Evolutionary conservation across 495 filamentous ascomycete species (phyloP).

Genomic region (Parathielavia hyrcaniae): DNA sequence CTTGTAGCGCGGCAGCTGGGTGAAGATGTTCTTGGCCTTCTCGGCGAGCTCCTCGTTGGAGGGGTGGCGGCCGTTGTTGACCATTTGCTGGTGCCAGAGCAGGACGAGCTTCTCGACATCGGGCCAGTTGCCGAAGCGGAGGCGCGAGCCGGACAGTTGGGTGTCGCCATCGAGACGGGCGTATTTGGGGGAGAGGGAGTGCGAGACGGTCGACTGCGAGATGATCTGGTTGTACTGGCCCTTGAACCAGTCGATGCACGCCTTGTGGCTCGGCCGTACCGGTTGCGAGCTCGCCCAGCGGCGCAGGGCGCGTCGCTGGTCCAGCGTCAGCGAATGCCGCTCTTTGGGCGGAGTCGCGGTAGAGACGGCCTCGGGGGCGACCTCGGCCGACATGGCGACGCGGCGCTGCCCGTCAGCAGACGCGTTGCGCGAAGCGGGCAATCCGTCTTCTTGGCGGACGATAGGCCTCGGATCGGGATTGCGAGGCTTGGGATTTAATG

Average conservation of each 20-base stretch:
- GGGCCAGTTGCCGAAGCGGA: slow-evolving; percentile 51
- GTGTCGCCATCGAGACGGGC: slow-evolving; percentile 48
- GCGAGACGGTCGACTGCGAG: slow-evolving; percentile 49
- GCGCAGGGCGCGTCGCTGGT: slow-evolving; percentile 48
- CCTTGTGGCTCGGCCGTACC: slow-evolving; percentile 45
- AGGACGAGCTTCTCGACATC: slow-evolving; percentile 51
- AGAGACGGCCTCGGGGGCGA: slow-evolving; percentile 10
- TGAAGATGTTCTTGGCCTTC: slow-evolving; percentile 47
- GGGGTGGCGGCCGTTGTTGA: slow-evolving; percentile 41
- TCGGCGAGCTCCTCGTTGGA: slow-evolving; percentile 49
- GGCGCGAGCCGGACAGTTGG: slow-evolving; percentile 46
- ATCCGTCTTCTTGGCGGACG: slow-evolving; percentile 16
- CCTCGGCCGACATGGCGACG: slow-evolving; percentile 21
- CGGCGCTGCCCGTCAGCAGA: not conserved
- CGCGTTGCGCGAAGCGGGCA: slow-evolving; percentile 6
- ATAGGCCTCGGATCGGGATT: slow-evolving; percentile 9
- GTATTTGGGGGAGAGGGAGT: slow-evolving; percentile 49
- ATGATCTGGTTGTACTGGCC: slow-evolving; percentile 47
- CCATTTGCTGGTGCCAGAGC: slow-evolving; percentile 45
- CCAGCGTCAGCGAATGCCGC: slow-evolving; percentile 48
- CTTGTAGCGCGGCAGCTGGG: slow-evolving; percentile 45
- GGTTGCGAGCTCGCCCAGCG: slow-evolving; percentile 47
- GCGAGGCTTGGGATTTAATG: slow-evolving; percentile 16
- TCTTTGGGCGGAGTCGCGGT: slow-evolving; percentile 36
- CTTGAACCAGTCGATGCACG: slow-evolving; percentile 50